Evolutionary conservation across 2,329 filamentous ascomycete genomes (phyloP).

Genomic region (Xylaria polymorpha): DNA sequence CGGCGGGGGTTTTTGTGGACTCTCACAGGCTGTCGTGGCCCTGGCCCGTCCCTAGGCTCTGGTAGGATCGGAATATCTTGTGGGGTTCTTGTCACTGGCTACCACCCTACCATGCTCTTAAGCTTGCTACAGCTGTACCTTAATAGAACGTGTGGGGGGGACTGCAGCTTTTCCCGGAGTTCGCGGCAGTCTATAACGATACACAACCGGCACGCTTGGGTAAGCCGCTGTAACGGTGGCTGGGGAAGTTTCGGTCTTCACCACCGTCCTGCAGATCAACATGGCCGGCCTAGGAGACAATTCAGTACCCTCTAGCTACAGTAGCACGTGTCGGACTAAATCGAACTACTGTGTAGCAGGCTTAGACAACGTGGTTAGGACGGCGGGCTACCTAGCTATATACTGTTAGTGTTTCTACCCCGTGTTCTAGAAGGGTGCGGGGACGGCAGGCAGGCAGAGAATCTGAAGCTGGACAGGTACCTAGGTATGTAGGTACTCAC

Average conservation of each 20-base stretch:
- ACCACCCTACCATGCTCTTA: neutral
- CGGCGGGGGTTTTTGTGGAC: constrained; percentile 39
- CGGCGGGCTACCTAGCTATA: constrained; percentile 8
- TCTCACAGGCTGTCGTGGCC: constrained; percentile 32
- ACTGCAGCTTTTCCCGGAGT: constrained; percentile 29
- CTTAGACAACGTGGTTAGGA: constrained; percentile 7
- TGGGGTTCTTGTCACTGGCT: constrained; percentile 21
- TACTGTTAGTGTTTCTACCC: constrained; percentile 21
- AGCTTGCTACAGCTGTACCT: constrained; percentile 10
- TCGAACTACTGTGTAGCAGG: neutral
- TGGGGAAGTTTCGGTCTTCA: neutral
- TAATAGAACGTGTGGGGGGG: constrained; percentile 22
- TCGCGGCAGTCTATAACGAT: constrained; percentile 25
- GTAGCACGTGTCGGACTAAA: constrained; percentile 16
- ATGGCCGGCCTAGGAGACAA: too few species aligned
- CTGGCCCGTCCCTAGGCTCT: constrained; percentile 19
- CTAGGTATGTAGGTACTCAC: too few species aligned
- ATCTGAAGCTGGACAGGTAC: constrained; percentile 16
- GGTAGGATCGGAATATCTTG: constrained; percentile 26
- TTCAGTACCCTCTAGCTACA: neutral
- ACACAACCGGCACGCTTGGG: constrained; percentile 19
- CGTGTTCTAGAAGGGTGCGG: constrained; percentile 39
- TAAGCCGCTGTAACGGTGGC: constrained; percentile 22
- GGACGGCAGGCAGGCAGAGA: constrained; percentile 20
- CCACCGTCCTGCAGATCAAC: neutral